Conservation (phyloP, 2,329 filamentous ascomycete genomes). For the Trichoderma atrobrunneum region DNA sequence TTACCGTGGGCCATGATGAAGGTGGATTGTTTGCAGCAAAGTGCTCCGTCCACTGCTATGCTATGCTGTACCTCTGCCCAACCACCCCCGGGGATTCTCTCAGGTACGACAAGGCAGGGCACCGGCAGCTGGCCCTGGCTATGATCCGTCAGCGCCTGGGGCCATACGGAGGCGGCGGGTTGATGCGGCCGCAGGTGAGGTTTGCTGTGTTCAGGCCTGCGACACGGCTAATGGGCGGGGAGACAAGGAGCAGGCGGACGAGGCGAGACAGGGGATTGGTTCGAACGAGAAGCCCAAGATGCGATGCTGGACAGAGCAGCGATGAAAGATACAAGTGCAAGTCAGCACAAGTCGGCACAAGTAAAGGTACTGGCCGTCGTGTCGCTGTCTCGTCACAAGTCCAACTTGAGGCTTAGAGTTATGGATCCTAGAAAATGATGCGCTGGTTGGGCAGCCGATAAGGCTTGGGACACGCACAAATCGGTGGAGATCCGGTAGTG, state of each 20-base stretch:
- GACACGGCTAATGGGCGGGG: slow-evolving; percentile 7
- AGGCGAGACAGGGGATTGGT: background rate
- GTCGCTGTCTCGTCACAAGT: background rate
- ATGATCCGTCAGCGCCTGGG: slow-evolving; percentile 10
- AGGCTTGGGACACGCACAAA: slow-evolving; percentile 15
- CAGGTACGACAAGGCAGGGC: slow-evolving; percentile 18
- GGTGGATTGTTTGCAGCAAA: slow-evolving; percentile 1
- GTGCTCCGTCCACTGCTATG: background rate
- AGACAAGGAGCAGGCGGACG: background rate
- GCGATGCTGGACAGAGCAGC: background rate
- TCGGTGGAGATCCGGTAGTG: slow-evolving; percentile 14
- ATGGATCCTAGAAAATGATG: slow-evolving; percentile 8
- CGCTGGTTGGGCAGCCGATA: slow-evolving; percentile 17
- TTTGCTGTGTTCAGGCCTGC: background rate
- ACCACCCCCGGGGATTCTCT: background rate
- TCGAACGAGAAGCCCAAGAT: background rate
- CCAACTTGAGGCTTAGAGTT: background rate
- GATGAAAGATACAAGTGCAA: background rate
- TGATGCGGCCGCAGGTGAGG: slow-evolving; percentile 9
- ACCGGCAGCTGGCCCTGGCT: slow-evolving; percentile 19
- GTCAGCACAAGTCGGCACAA: background rate
- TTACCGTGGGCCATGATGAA: slow-evolving; percentile 20
- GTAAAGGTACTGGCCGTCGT: background rate
- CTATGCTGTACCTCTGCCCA: slow-evolving; percentile 14
- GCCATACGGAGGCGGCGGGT: slow-evolving; percentile 13